Evolutionary conservation across 2,329 filamentous ascomycete genomes (phyloP).

Genomic region (Escovopsis sp.): DNA sequence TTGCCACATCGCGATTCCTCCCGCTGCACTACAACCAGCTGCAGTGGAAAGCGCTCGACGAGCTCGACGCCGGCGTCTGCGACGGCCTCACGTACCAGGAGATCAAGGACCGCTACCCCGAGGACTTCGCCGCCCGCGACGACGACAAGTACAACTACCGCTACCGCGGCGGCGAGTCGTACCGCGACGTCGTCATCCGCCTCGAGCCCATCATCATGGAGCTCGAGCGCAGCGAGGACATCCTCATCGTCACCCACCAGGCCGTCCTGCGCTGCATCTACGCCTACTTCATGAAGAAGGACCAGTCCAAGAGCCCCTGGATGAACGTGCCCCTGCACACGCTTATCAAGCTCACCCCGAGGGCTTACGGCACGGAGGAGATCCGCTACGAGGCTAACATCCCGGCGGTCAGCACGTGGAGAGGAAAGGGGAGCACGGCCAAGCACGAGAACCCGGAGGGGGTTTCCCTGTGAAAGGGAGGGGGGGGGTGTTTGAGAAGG

Average conservation of each 20-base stretch:
- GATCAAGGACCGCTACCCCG: conserved; percentile 79
- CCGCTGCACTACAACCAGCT: conserved; percentile 77
- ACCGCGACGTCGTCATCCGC: conserved; percentile 93
- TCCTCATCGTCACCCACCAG: conserved; percentile 95
- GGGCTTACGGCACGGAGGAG: conserved; percentile 87
- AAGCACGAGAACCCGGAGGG: conserved; percentile 58
- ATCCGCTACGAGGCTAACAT: conserved; percentile 81
- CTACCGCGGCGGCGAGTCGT: conserved; percentile 88
- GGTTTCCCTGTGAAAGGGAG: conserved; percentile 17
- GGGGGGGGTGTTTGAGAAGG: too few species aligned
- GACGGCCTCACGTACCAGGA: conserved; percentile 93
- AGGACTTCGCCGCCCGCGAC: conserved; percentile 89
- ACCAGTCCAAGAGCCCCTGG: conserved; percentile 87
- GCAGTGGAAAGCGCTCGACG: conserved; percentile 96
- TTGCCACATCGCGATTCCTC: conserved; percentile 77
- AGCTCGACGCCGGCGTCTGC: conserved; percentile 91
- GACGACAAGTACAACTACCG: conserved; percentile 99
- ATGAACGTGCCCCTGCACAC: conserved; percentile 97
- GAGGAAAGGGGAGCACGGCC: conserved; percentile 82
- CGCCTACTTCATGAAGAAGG: conserved; percentile 96
- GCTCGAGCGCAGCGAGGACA: conserved; percentile 87
- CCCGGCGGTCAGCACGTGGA: conserved; percentile 89
- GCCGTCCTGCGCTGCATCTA: conserved; percentile 95
- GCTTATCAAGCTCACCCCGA: conserved; percentile 88
- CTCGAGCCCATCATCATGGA: conserved; percentile 99